Evolutionary conservation across 768 basidiomycete species (phyloP).

Genomic region (Panellus pusillus): DNA sequence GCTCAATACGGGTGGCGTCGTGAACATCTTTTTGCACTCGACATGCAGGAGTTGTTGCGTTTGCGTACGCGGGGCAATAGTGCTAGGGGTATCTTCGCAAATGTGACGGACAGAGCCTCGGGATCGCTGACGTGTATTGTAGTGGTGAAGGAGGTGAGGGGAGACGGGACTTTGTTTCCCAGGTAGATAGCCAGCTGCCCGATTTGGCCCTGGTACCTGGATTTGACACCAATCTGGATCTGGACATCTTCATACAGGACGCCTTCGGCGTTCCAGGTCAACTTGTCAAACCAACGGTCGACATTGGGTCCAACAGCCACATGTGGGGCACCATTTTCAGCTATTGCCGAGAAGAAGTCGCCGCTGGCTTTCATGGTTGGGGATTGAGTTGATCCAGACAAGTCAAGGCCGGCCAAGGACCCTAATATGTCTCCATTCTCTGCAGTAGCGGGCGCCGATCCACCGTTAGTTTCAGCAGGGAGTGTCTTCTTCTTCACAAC

Average conservation of each 20-base stretch:
- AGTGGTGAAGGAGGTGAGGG: conserved; percentile 91
- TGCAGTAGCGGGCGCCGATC: conserved; percentile 36
- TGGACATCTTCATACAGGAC: conserved; percentile 95
- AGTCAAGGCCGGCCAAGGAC: conserved; percentile 82
- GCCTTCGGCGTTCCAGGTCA: conserved; percentile 79
- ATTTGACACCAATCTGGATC: conserved; percentile 94
- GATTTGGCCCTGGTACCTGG: conserved; percentile 91
- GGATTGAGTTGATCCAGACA: conserved; percentile 37
- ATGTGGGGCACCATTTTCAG: conserved; percentile 47
- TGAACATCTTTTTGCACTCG: conserved; percentile 90
- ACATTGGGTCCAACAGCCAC: conserved; percentile 69
- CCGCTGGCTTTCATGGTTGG: conserved; percentile 4
- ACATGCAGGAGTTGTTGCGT: conserved; percentile 92
- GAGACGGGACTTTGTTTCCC: conserved; percentile 89
- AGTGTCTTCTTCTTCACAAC: conserved; percentile 53
- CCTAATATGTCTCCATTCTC: conserved; percentile 60
- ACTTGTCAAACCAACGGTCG: conserved; percentile 87
- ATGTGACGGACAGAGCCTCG: conserved; percentile 76
- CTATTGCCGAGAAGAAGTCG: conserved; percentile 5
- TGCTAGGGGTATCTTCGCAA: conserved; percentile 90
- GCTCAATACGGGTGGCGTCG: conserved; percentile 71
- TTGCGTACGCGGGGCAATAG: conserved; percentile 80
- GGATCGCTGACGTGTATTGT: conserved; percentile 72
- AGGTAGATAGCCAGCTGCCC: conserved; percentile 94
- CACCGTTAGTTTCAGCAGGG: conserved; percentile 35